These are phyloP conservation scores for Crithidia thermophila DNA, from an alignment of 208 protist species.

Conservation along the genomic window DNA sequence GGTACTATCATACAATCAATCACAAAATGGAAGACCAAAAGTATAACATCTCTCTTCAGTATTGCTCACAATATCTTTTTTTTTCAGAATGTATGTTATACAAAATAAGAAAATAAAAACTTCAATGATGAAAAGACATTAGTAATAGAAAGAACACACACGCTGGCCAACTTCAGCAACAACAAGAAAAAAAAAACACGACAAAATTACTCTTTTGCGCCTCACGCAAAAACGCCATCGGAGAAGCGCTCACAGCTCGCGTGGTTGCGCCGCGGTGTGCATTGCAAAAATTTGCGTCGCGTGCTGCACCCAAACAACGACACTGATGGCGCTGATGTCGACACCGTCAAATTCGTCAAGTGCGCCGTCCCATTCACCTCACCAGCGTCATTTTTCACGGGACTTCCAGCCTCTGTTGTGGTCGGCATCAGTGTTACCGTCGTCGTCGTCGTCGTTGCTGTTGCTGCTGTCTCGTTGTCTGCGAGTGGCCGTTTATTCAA, in stretches of 20 bases:
- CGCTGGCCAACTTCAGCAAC: not conserved
- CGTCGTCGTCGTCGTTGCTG: not conserved
- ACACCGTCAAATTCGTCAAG: not conserved
- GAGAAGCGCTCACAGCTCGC: slow-evolving; percentile 14
- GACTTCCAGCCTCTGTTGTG: not conserved
- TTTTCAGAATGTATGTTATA: not conserved
- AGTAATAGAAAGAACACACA: slow-evolving; percentile 12
- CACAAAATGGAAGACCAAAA: too few relatives aligned
- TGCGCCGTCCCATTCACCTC: not conserved
- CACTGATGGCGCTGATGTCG: not conserved
- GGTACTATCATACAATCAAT: too few relatives aligned
- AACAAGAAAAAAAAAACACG: not conserved
- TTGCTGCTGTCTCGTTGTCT: not conserved
- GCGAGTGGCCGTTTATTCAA: slow-evolving; percentile 1
- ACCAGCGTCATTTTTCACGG: too few relatives aligned
- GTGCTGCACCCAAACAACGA: slow-evolving; percentile 17
- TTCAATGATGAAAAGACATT: not conserved
- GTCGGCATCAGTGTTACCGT: not conserved
- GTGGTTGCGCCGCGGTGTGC: not conserved
- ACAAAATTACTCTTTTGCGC: too few relatives aligned
- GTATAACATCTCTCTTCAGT: too few relatives aligned
- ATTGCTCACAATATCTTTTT: too few relatives aligned
- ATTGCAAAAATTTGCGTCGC: slow-evolving; percentile 2
- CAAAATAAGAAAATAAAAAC: not conserved
- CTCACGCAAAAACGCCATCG: not conserved